phyloP scores from a whole-genome alignment of 2,329 filamentous ascomycete genomes.

The Claviceps capensis region DNA sequence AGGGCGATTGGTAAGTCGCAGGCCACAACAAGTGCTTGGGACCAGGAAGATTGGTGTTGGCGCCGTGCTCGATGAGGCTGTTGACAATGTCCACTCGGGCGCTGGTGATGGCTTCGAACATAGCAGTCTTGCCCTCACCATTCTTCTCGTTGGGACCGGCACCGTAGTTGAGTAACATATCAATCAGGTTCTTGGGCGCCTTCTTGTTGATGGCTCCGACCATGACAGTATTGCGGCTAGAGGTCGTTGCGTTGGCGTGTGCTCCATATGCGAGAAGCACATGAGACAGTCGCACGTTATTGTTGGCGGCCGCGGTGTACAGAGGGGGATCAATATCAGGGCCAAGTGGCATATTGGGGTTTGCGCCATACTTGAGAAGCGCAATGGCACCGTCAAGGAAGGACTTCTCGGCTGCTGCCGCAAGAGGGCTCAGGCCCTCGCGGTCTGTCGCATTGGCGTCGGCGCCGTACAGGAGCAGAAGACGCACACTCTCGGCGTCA shows the following conservation, averaged over 20 bases:
- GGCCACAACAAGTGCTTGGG: conserved; percentile 59
- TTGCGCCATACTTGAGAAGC: conserved; percentile 51
- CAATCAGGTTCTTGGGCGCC: conserved; percentile 38
- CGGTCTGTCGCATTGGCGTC: conserved; percentile 39
- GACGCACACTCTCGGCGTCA: conserved; percentile 39
- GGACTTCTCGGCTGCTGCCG: conserved; percentile 34
- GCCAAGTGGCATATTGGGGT: conserved; percentile 38
- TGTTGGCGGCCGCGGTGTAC: conserved; percentile 32
- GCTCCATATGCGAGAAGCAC: conserved; percentile 49
- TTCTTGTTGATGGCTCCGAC: conserved; percentile 46
- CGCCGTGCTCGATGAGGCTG: conserved; percentile 37
- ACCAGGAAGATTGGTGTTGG: conserved; percentile 54
- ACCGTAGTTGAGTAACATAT: conserved; percentile 46
- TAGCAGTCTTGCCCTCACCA: conserved; percentile 45
- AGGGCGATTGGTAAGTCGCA: conserved; percentile 42
- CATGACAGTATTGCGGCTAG: conserved; percentile 46
- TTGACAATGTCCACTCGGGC: conserved; percentile 43
- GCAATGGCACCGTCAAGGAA: conserved; percentile 43
- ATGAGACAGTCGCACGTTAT: conserved; percentile 42
- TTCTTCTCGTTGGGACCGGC: conserved; percentile 46
- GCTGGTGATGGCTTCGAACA: conserved; percentile 47
- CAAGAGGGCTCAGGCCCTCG: conserved; percentile 37
- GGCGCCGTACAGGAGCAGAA: conserved; percentile 43
- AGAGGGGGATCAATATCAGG: conserved; percentile 41
- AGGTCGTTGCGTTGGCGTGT: conserved; percentile 37